Evolutionary conservation across 352 stramenopile genomes (phyloP), one percentile per base, ranked within the genome.

Genomic region (Aphanomyces invadans): DNA sequence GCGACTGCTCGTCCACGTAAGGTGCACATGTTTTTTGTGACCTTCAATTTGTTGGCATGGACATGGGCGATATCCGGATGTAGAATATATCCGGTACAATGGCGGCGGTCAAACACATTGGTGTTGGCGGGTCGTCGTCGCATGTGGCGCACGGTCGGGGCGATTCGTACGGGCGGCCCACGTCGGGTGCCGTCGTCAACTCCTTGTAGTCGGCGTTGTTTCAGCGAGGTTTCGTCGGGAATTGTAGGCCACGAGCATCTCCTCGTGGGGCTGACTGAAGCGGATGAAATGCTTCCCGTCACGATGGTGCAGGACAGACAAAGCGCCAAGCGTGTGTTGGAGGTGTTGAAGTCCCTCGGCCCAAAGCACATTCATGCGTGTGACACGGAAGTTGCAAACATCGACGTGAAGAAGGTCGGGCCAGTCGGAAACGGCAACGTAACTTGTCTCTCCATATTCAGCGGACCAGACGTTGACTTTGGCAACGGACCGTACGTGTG

Each of bases 361-460:
- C 80, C 86, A 1, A 49, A 76, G 9, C 79, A 90, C 36, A 92
- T 97, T 65, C 93, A 98, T 74, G 97, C 95, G 2, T 98, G 93
- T 64, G 96, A 99, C 80, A 99, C 96, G 4, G 97, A 99, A 76
- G 95, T 99, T 21, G 95, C 88, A 54, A 86, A 98, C 57, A 98
- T 99, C 72, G 95, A 99, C 76, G 62, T 99, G 45, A 97, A 95
- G 55, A 78, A 80, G 19, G 83, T 97, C 21, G 90, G 95, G 3
- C 95, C 96, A 21, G 89, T 99, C 17, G 96, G 96, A 19, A 98
- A 99, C 72, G 97, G 97, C 32, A 89, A 97, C 53, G 95, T 99
- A 11, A 99, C 96, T 21, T 99, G 97, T 77, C 70, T 98, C 10
- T 98, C 95, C 32, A 86, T 99, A 19, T 99, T 98, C 72, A 94